These are phyloP conservation scores for Fusarium praegraminearum DNA, from an alignment of 2,329 filamentous ascomycete species.

Conservation along the genomic window DNA sequence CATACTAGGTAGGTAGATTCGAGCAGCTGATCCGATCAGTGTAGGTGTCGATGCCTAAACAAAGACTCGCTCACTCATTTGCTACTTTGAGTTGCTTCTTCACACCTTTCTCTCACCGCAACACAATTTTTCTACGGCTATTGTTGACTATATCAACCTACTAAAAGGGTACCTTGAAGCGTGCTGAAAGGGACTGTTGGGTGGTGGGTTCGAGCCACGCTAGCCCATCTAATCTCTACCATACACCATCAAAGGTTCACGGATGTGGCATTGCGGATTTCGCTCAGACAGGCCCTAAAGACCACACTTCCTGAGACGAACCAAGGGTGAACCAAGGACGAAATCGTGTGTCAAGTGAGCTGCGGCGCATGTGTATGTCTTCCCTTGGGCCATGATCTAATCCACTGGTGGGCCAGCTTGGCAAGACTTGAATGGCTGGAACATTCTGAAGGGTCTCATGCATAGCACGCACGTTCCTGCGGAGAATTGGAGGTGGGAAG, in stretches of 20 bases:
- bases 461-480: slow-evolving; percentile 22
- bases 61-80: slow-evolving; percentile 14
- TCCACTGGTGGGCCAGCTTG: slow-evolving; percentile 36
- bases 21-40: slow-evolving; percentile 10
- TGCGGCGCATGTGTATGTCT: slow-evolving; percentile 50
- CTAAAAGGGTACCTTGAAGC: neutral
- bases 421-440: slow-evolving; percentile 23
- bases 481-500: slow-evolving; percentile 11
- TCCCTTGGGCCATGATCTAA: slow-evolving; percentile 39
- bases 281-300: slow-evolving; percentile 39
- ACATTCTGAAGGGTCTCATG: slow-evolving; percentile 16
- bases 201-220: slow-evolving; percentile 24
- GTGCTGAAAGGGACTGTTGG: slow-evolving; percentile 12
- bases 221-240: slow-evolving; percentile 35
- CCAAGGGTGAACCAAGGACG: slow-evolving; percentile 39
- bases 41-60: slow-evolving; percentile 40
- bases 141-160: neutral
- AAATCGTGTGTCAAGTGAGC: slow-evolving; percentile 50
- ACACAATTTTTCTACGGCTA: neutral
- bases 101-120: slow-evolving; percentile 9
- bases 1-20: neutral
- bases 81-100: slow-evolving; percentile 9
- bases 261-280: slow-evolving; percentile 45
- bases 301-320: slow-evolving; percentile 35
- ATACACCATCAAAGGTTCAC: slow-evolving; percentile 36